These are phyloP conservation scores for Leccinellum luteum DNA, from an alignment of 768 basidiomycete species.

Conservation along the genomic window DNA sequence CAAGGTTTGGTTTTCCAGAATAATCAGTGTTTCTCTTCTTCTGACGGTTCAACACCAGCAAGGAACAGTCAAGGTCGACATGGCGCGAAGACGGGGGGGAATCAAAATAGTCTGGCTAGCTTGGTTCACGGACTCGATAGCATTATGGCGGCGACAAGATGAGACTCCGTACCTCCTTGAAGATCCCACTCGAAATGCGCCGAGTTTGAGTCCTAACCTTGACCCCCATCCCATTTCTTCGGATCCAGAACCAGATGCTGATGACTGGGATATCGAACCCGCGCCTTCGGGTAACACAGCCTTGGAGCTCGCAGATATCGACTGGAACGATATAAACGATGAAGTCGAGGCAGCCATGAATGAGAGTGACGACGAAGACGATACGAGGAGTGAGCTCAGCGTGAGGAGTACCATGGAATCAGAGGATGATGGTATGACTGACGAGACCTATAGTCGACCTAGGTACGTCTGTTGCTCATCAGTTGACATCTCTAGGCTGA, in stretches of 20 bases:
- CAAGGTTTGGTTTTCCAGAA: constrained; percentile 50
- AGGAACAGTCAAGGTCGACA: constrained; percentile 89
- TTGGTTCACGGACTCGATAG: constrained; percentile 89
- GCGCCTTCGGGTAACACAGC: constrained; percentile 29
- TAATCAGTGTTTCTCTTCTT: constrained; percentile 2
- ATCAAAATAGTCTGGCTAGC: constrained; percentile 83
- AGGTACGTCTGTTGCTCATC: constrained; percentile 34
- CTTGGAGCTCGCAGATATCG: constrained; percentile 59
- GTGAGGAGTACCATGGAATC: constrained; percentile 43
- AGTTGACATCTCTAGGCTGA: constrained; percentile 19
- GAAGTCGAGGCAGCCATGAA: constrained; percentile 88
- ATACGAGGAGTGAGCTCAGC: constrained; percentile 37
- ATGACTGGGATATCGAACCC: constrained; percentile 61
- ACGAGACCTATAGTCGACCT: constrained; percentile 47
- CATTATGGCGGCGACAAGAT: constrained; percentile 82
- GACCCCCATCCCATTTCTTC: constrained; percentile 56
- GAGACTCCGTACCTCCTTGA: constrained; percentile 77
- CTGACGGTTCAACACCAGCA: constrained; percentile 43
- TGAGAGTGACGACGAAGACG: constrained; percentile 63
- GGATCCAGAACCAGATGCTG: constrained; percentile 63
- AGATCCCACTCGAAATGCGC: constrained; percentile 44
- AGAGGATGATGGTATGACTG: constrained; percentile 50
- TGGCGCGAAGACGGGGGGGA: constrained; percentile 70
- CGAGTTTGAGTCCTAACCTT: constrained; percentile 42
- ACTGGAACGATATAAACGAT: constrained; percentile 82